A percentile compares a stretch with the other conserved stretches of the same genome.
Evolutionary conservation across 306 rosid genomes (phyloP).

Genomic region (Lotus japonicus): DNA sequence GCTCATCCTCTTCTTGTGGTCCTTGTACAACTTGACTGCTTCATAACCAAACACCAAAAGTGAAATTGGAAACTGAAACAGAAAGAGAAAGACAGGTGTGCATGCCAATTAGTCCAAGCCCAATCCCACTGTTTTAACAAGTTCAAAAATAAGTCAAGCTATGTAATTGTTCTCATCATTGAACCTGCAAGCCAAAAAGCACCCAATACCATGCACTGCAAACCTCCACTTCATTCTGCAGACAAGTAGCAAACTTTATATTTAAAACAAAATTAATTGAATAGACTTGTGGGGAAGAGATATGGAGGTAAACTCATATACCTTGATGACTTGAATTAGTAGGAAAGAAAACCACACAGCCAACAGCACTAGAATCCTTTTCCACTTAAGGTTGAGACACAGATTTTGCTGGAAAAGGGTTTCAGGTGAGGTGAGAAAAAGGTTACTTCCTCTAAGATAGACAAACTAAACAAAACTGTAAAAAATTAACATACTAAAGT

Average conservation of each 20-base stretch:
- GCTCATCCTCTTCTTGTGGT: constrained; percentile 53
- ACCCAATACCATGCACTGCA: constrained; percentile 81
- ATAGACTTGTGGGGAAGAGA: background rate
- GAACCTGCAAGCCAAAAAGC: constrained; percentile 69
- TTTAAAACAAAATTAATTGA: background rate
- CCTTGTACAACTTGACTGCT: constrained; percentile 59
- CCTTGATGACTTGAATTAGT: constrained; percentile 71
- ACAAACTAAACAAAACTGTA: background rate
- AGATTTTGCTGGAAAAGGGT: constrained; percentile 54
- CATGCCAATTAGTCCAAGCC: constrained; percentile 14
- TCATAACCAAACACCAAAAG: constrained; percentile 67
- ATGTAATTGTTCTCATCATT: background rate
- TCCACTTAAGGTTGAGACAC: constrained; percentile 65
- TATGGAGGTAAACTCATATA: constrained; percentile 17
- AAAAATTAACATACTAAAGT: constrained; percentile 32
- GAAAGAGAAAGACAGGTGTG: too few species aligned
- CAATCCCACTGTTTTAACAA: background rate
- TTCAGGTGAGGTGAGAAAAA: background rate
- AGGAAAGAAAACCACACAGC: constrained; percentile 63
- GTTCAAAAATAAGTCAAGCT: background rate
- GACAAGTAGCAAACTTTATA: background rate
- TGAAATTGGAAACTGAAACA: constrained; percentile 64
- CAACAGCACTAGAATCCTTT: constrained; percentile 38
- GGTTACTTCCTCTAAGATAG: background rate
- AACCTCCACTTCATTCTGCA: constrained; percentile 54